Evolutionary conservation across 371 early-diverging fungal genomes (phyloP), one percentile per base, ranked within the genome.

Genomic region (Dinochytrium kinnereticum): DNA sequence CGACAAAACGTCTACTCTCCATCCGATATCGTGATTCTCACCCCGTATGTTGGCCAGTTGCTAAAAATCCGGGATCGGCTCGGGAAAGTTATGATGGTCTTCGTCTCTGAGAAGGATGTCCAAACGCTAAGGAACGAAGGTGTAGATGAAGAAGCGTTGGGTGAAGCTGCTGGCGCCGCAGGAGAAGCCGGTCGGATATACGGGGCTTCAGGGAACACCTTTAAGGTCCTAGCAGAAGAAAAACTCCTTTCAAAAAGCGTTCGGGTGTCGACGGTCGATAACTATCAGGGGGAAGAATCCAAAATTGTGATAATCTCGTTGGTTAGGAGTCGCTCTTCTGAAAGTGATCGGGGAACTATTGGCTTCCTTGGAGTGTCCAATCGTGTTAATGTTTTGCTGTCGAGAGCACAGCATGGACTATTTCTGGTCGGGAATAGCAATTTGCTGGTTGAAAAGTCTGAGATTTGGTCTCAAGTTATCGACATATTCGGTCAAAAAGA

Each of bases 331-430:
- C 30, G 15, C 44, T 59, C 53, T 2, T 31, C 15, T 5, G 26
- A n/a, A 1, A 44, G 49, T 2, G 51, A 44, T 2, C 19, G 49
- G 13, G 65, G 73, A 26, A 82, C 82, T 31, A 92, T 93, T 76
- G 95, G 95, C 38, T 95, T 95, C 81, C 78, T 93, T 40, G 89
- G 86, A 71, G 88, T 90, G 1, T 83, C 68, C 15, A 91, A 93
- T 75, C 89, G 93, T 74, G 85, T 92, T 7, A 93, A 92, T 76
- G 95, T 95, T 28, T 86, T 89, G 24, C 78, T 93, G 17, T 93
- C 93, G 5, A 85, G 95, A 55, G 92, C 93, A 17, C 86, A 87
- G 65, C 78, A 90, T 84, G 92, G 92, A 0, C 78, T 93, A 78
- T 90, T 91, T 75, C 85, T 94, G 40, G 75, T 94, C 24, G 94